Evolutionary conservation across 1,284 basidiomycete genomes (phyloP).

Genomic region (Ustilago lituana): DNA sequence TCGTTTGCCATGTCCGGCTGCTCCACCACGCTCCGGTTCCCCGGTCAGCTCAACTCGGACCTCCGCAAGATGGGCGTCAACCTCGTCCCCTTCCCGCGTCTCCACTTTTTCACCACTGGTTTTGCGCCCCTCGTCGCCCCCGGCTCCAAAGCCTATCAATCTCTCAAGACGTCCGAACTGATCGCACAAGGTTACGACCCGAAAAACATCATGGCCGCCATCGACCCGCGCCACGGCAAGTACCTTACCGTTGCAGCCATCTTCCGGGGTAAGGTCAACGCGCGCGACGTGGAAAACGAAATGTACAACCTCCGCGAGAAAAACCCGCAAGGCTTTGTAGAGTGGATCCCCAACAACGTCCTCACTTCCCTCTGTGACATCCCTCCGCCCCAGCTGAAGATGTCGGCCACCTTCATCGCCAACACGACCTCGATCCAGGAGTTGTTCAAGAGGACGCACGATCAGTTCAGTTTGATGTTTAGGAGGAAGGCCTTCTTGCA

Average conservation of each 20-base stretch:
- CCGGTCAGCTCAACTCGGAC: slow-evolving; percentile 92
- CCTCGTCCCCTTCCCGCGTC: slow-evolving; percentile 71
- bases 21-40: slow-evolving; percentile 94
- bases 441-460: slow-evolving; percentile 65
- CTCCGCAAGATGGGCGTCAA: slow-evolving; percentile 93
- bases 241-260: slow-evolving; percentile 89
- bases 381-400: slow-evolving; percentile 62
- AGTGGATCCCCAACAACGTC: slow-evolving; percentile 68
- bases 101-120: slow-evolving; percentile 67
- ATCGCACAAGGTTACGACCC: slow-evolving; percentile 63
- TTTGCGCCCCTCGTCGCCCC: slow-evolving; percentile 66
- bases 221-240: slow-evolving; percentile 83
- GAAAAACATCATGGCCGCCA: slow-evolving; percentile 74
- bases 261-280: slow-evolving; percentile 73
- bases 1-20: slow-evolving; percentile 98
- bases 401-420: slow-evolving; percentile 67
- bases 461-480: slow-evolving; percentile 66
- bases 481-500: slow-evolving; percentile 68
- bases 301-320: slow-evolving; percentile 65
- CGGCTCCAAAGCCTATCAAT: slow-evolving; percentile 71
- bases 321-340: slow-evolving; percentile 62
- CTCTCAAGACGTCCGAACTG: slow-evolving; percentile 64
- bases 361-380: slow-evolving; percentile 65
- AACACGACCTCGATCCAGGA: slow-evolving; percentile 68
- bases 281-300: slow-evolving; percentile 69